These are phyloP conservation scores for Mycena citricolor DNA, from an alignment of 1,284 basidiomycete species.

Conservation along the genomic window DNA sequence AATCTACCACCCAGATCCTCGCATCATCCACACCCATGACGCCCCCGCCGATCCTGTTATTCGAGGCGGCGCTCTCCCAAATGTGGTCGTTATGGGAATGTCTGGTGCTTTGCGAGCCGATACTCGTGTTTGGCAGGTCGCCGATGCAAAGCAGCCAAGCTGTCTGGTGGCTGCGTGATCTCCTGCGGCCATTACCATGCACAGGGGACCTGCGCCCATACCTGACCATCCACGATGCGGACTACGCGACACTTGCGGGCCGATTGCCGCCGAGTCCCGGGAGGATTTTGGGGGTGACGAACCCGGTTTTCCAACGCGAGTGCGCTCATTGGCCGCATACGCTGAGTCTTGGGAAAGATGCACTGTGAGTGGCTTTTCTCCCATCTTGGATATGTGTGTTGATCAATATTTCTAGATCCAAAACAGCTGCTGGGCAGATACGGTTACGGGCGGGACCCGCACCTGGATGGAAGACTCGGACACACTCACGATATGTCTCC, in stretches of 20 bases:
- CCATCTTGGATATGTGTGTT: background rate
- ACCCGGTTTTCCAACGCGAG: conserved; percentile 88
- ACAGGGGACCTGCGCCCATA: conserved; percentile 90
- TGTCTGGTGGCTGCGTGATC: conserved; percentile 88
- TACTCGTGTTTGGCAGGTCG: conserved; percentile 83
- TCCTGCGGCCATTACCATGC: conserved; percentile 85
- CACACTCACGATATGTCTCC: conserved; percentile 81
- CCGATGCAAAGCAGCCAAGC: conserved; percentile 81
- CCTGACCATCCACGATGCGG: conserved; percentile 93
- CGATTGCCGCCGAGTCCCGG: conserved; percentile 84
- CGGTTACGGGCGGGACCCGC: conserved; percentile 47
- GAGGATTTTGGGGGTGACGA: conserved; percentile 87
- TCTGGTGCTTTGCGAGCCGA: conserved; percentile 82
- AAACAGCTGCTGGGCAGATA: conserved; percentile 23
- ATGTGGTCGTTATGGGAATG: conserved; percentile 97
- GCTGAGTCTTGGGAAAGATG: conserved; percentile 59
- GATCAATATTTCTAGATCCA: conserved; percentile 19
- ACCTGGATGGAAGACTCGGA: conserved; percentile 76
- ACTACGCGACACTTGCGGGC: conserved; percentile 76
- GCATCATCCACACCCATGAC: conserved; percentile 72
- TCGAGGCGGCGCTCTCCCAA: conserved; percentile 74
- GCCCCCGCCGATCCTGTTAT: conserved; percentile 70
- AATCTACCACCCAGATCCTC: conserved; percentile 56
- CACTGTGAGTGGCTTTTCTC: conserved; percentile 36
- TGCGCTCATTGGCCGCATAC: conserved; percentile 94